Evolutionary conservation across 805 yeast genomes (phyloP).

Genomic region (Debaryomyces tyrocola): DNA sequence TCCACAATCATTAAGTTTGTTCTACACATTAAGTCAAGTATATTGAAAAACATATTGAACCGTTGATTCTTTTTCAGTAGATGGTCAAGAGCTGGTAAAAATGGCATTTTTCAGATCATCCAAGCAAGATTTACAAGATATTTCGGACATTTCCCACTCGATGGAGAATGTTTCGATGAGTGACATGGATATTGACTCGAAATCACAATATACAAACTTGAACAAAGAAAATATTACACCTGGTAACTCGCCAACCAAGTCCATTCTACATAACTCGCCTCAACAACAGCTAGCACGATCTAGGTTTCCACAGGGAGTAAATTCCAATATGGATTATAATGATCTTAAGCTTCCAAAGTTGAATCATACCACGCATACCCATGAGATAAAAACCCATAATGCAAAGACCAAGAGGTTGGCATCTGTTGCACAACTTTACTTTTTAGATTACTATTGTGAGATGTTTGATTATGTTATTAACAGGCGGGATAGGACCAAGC

Average conservation of each 20-base stretch:
- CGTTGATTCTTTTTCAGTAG: background rate
- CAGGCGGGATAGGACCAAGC: constrained; percentile 77
- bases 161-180: constrained; percentile 43
- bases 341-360: background rate
- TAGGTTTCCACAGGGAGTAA: constrained; percentile 2
- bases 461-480: constrained; percentile 88
- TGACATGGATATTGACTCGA: constrained; percentile 42
- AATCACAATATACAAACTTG: constrained; percentile 15
- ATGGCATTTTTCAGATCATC: constrained; percentile 6
- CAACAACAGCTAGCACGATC: constrained; percentile 4
- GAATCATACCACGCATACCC: background rate
- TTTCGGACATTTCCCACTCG: constrained; percentile 41
- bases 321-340: background rate
- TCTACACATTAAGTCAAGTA: background rate
- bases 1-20: background rate
- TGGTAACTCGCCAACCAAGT: constrained; percentile 32
- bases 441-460: constrained; percentile 93
- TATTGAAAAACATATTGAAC: background rate
- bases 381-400: constrained; percentile 51
- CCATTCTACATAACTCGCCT: constrained; percentile 34
- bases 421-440: constrained; percentile 90
- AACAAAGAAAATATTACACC: constrained; percentile 42
- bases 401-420: constrained; percentile 83
- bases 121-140: constrained; percentile 20
- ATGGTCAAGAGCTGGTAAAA: background rate